phyloP scores from a whole-genome alignment of 1,284 basidiomycete genomes.

The Chondrostereum purpureum region DNA sequence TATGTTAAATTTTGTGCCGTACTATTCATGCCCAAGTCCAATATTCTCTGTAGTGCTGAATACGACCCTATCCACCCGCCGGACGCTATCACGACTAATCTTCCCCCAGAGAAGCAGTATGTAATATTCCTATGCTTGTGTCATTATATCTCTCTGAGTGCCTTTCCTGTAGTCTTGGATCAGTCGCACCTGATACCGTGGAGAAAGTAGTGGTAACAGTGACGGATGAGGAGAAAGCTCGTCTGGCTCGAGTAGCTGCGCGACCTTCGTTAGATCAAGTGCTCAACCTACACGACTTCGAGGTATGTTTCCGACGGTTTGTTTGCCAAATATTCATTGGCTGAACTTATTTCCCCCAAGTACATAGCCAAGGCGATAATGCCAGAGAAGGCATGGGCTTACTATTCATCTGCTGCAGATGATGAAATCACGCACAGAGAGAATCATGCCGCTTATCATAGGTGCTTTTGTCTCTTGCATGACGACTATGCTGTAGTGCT shows the following conservation, averaged over 20 bases:
- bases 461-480: constrained; percentile 34
- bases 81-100: constrained; percentile 77
- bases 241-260: constrained; percentile 43
- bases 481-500: not conserved
- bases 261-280: constrained; percentile 73
- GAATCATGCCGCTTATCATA: constrained; percentile 82
- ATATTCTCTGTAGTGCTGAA: no score
- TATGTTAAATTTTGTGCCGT: constrained; percentile 24
- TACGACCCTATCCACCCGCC: constrained; percentile 88
- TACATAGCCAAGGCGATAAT: constrained; percentile 70
- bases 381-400: constrained; percentile 82
- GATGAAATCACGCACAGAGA: constrained; percentile 87
- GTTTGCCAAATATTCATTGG: no score
- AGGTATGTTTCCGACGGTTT: constrained; percentile 41
- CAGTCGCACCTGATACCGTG: constrained; percentile 60
- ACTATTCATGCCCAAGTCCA: no score
- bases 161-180: constrained; percentile 47
- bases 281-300: constrained; percentile 88
- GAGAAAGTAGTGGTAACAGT: constrained; percentile 48
- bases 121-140: constrained; percentile 18
- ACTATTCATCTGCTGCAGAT: constrained; percentile 83
- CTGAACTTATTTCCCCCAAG: constrained; percentile 24
- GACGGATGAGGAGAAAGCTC: constrained; percentile 55
- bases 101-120: constrained; percentile 73
- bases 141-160: constrained; percentile 5